Base-by-base conservation (phyloP, 2,329 filamentous ascomycete species). In the Colletotrichum orchidophilum region DNA sequence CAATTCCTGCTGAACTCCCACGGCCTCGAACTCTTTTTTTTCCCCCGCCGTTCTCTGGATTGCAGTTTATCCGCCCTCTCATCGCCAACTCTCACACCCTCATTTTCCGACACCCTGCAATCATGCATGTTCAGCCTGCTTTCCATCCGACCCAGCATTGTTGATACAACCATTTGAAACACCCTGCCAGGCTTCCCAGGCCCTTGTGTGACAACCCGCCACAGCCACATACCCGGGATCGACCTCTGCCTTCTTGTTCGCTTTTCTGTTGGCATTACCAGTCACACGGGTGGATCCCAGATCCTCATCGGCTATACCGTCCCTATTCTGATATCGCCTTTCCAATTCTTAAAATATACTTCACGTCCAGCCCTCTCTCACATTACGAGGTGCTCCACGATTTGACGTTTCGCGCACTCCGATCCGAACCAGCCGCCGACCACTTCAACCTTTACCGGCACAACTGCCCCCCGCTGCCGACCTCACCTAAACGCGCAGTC, bases 91-190 rank as follows among this genome's bases (percentile, higher is more conserved):
- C 31, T 29, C 46, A 53, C 31, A 63, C 55, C 60, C 39, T 31
- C 59, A 57, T 66, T 64, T 26, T 63, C 33, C 50, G 55, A 35
- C 59, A 74, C 63, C 65, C 71, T 72, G 63, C 66, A 55, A 67
- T 72, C 71, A 75, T 76, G 75, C 74, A 67, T 69, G 66, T 64
- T 63, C 66, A 63, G 59, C 69, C 67, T 72, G 69, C 63, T 57
- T 69, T 63, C 66, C 70, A 66, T 66, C 72, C 62, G 57, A 59
- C 63, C 74, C 70, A 75, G 75, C 75, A 76, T 76, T 76, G 74
- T 76, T 75, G 74, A 76, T 72, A 73, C 75, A 61, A 71, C 71
- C 72, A 75, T 71, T 73, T 76, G 75, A 76, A 76, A 76, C 75
- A 72, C 50, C 68, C 58, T 73, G 71, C 71, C 72, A 59, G 63